Evolutionary conservation across 2,329 filamentous ascomycete genomes (phyloP).

Genomic region (Xylariaceae sp.): DNA sequence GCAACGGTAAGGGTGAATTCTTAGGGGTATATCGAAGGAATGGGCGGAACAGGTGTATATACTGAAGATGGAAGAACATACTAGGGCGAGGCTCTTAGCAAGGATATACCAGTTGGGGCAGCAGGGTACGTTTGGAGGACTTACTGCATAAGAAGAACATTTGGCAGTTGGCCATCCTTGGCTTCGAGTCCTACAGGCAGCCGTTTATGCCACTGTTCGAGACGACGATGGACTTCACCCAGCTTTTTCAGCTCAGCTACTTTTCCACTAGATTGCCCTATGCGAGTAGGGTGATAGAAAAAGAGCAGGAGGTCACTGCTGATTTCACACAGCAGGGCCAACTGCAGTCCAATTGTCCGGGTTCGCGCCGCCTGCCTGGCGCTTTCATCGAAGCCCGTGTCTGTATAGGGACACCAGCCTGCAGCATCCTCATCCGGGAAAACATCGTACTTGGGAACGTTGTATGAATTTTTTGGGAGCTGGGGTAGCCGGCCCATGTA

Average conservation of each 20-base stretch:
- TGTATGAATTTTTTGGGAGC: slow-evolving; percentile 71
- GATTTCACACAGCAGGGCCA: slow-evolving; percentile 83
- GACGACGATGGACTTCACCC: slow-evolving; percentile 80
- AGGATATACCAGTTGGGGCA: background rate
- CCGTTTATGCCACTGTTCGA: slow-evolving; percentile 83
- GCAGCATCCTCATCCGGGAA: slow-evolving; percentile 84
- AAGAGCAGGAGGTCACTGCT: slow-evolving; percentile 82
- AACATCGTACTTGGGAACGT: slow-evolving; percentile 82
- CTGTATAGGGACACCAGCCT: slow-evolving; percentile 82
- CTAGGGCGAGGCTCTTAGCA: slow-evolving; percentile 40
- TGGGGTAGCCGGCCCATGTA: slow-evolving; percentile 90
- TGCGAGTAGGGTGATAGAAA: slow-evolving; percentile 80
- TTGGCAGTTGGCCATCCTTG: slow-evolving; percentile 81
- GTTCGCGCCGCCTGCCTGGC: slow-evolving; percentile 76
- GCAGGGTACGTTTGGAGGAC: slow-evolving; percentile 33
- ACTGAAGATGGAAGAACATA: slow-evolving; percentile 96
- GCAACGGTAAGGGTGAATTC: slow-evolving; percentile 74
- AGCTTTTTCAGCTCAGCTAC: slow-evolving; percentile 85
- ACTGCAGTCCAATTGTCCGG: slow-evolving; percentile 72
- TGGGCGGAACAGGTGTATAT: slow-evolving; percentile 91
- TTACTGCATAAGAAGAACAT: slow-evolving; percentile 77
- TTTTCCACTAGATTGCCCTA: slow-evolving; percentile 62
- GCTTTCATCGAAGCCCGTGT: slow-evolving; percentile 68
- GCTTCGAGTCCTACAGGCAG: slow-evolving; percentile 83
- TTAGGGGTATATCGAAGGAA: slow-evolving; percentile 85